Evolutionary conservation across 2,329 filamentous ascomycete genomes (phyloP).

Genomic region (Ceratocystis lukuohia): DNA sequence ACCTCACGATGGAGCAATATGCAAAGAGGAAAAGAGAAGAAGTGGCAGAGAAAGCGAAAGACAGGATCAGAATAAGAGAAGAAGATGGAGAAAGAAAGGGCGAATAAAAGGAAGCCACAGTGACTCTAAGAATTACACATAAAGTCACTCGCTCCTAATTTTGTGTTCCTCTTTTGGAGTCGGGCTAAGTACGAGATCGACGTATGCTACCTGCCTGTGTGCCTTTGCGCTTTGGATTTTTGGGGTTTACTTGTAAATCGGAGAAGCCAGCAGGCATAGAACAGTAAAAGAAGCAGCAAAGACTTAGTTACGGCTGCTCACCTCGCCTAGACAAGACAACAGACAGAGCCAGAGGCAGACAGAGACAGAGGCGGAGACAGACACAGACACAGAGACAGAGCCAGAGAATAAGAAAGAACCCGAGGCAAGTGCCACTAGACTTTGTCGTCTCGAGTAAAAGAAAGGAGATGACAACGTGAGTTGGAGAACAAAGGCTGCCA

Average conservation of each 20-base stretch:
- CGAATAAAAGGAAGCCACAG: neutral
- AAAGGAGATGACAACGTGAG: neutral
- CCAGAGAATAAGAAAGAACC: neutral
- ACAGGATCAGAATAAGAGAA: neutral
- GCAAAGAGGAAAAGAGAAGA: neutral
- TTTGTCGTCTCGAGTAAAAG: neutral
- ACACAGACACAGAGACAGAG: neutral
- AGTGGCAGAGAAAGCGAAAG: neutral
- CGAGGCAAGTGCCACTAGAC: conserved; percentile 1
- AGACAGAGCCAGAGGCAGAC: neutral
- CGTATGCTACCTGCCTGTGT: neutral
- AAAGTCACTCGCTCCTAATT: neutral
- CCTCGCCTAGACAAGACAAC: neutral
- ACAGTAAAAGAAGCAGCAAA: neutral
- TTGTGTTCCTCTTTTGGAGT: neutral
- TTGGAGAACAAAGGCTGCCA: neutral
- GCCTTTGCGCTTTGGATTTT: neutral
- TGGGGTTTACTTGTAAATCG: neutral
- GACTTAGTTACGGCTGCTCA: too few relatives aligned
- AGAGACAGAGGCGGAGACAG: neutral
- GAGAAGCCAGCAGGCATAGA: neutral
- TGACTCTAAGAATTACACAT: conserved; percentile 1
- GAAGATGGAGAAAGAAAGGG: neutral
- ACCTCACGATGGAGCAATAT: neutral
- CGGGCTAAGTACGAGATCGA: conserved; percentile 3